A percentile compares a stretch with the other conserved stretches of the same genome.
phyloP scores from a whole-genome alignment of 2,329 filamentous ascomycete genomes.

The Aspergillus terreus region DNA sequence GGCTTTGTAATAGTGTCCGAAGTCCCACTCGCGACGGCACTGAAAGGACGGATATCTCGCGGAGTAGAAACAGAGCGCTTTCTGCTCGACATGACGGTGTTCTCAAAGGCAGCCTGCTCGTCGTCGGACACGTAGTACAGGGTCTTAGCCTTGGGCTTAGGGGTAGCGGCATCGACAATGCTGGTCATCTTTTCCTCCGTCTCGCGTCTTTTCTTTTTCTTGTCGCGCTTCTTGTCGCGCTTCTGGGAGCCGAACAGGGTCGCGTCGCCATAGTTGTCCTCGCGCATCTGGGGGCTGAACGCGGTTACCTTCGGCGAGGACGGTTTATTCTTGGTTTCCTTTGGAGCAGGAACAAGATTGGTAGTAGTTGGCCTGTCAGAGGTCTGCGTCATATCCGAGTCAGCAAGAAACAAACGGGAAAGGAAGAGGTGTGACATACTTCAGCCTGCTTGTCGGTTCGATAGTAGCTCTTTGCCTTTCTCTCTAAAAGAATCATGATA shows the following conservation, averaged over 20 bases:
- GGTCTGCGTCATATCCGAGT: no score
- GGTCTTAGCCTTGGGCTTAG: background rate
- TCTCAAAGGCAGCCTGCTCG: no score
- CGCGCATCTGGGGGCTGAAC: background rate
- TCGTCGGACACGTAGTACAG: no score
- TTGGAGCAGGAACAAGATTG: background rate
- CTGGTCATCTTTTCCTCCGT: background rate
- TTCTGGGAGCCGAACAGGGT: background rate
- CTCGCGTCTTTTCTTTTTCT: background rate
- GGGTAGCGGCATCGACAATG: background rate
- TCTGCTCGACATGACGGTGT: no score
- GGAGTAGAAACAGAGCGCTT: no score
- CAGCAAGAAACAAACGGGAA: background rate
- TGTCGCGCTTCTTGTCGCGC: background rate
- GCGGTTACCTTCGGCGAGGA: background rate
- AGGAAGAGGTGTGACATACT: background rate
- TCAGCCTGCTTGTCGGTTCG: background rate
- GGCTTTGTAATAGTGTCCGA: no score
- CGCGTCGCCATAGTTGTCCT: no score
- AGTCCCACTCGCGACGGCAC: no score
- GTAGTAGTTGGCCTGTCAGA: background rate
- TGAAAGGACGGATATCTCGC: no score
- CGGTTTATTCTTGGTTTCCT: background rate
- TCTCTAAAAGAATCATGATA: background rate
- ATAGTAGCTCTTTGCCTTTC: background rate